phyloP scores from a whole-genome alignment of 2,329 filamentous ascomycete species.

The Epichloe uncinata region DNA sequence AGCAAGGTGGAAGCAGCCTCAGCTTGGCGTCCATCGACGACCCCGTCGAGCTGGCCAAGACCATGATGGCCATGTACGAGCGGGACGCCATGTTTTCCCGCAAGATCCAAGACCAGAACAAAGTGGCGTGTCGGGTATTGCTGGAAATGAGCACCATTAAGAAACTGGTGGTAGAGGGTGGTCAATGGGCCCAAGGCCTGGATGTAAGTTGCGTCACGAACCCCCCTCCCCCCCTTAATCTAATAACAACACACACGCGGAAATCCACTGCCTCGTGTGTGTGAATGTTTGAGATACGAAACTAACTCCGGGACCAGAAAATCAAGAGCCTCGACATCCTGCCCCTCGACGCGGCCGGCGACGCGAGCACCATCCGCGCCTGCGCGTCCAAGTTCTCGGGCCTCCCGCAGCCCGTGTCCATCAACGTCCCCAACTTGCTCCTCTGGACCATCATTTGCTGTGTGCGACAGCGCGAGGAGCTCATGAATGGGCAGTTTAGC shows the following conservation, averaged over 20 bases:
- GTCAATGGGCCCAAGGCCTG: slow-evolving; percentile 43
- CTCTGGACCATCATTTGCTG: slow-evolving; percentile 91
- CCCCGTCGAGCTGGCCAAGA: slow-evolving; percentile 43
- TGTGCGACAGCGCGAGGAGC: slow-evolving; percentile 59
- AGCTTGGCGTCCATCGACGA: slow-evolving; percentile 47
- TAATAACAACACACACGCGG: not conserved
- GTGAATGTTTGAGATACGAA: not conserved
- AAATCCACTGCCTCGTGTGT: not conserved
- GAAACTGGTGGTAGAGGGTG: slow-evolving; percentile 38
- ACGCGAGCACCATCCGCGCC: slow-evolving; percentile 65
- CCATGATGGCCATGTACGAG: slow-evolving; percentile 52
- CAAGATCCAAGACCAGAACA: slow-evolving; percentile 43
- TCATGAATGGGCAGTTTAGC: slow-evolving; percentile 60
- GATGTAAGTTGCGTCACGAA: slow-evolving; percentile 35
- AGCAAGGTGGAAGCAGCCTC: slow-evolving; percentile 37
- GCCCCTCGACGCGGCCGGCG: slow-evolving; percentile 60
- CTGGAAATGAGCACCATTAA: slow-evolving; percentile 50
- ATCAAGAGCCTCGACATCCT: slow-evolving; percentile 67
- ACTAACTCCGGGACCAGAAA: slow-evolving; percentile 33
- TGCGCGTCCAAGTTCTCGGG: slow-evolving; percentile 70
- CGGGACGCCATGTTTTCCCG: slow-evolving; percentile 47
- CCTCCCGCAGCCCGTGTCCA: slow-evolving; percentile 67
- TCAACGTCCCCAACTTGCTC: slow-evolving; percentile 80
- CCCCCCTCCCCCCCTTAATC: not conserved
- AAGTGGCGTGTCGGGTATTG: slow-evolving; percentile 41